phyloP scores from a whole-genome alignment of 805 yeast genomes.

The Kluyveromyces siamensis region DNA sequence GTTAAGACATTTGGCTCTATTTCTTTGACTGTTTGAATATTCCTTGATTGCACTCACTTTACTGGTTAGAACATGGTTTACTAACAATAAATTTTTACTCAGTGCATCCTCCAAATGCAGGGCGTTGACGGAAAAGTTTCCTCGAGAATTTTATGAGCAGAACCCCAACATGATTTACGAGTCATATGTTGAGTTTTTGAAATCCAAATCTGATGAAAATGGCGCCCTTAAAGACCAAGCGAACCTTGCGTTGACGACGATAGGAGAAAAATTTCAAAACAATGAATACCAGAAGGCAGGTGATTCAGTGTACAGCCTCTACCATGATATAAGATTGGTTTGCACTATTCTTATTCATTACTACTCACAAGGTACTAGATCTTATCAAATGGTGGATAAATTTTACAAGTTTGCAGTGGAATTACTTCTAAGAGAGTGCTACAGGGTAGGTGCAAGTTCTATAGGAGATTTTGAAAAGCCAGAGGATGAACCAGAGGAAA shows the following conservation, averaged over 20 bases:
- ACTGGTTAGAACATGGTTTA: neutral
- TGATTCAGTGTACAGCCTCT: conserved; percentile 44
- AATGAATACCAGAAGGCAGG: conserved; percentile 30
- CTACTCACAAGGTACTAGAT: conserved; percentile 38
- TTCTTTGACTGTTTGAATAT: neutral
- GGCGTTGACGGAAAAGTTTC: conserved; percentile 32
- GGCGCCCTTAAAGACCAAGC: conserved; percentile 18
- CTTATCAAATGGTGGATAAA: conserved; percentile 47
- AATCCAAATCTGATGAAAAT: conserved; percentile 15
- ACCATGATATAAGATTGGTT: conserved; percentile 58
- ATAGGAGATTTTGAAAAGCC: conserved; percentile 11
- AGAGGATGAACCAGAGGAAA: conserved; percentile 24
- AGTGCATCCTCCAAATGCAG: conserved; percentile 25
- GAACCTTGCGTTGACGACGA: conserved; percentile 28
- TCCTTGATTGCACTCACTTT: neutral
- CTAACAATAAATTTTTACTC: conserved; percentile 6
- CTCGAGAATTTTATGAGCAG: conserved; percentile 38
- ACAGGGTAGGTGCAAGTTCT: conserved; percentile 32
- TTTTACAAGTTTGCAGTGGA: conserved; percentile 58
- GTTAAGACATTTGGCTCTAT: neutral
- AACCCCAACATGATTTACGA: conserved; percentile 35
- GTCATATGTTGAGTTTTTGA: conserved; percentile 33
- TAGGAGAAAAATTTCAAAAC: conserved; percentile 33
- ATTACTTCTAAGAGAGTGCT: conserved; percentile 52
- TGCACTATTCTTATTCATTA: conserved; percentile 40